Percentiles rank a stretch among this genome's conserved stretches.
Conservation (phyloP, 306 rosid genomes). For the Glycine soja region DNA sequence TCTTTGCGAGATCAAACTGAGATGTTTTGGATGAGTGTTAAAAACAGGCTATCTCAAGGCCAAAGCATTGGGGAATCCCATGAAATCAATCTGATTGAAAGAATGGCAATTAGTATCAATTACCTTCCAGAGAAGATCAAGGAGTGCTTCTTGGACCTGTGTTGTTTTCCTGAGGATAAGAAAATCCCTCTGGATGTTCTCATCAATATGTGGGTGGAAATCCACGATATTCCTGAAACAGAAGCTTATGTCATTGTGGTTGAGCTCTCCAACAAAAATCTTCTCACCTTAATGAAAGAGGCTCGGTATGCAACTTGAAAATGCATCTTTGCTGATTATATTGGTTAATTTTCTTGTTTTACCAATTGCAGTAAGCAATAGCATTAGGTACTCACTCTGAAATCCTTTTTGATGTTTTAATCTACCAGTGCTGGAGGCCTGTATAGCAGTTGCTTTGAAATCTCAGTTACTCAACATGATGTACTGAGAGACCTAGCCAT, state of each 20-base stretch:
- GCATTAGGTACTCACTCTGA: constrained; percentile 29
- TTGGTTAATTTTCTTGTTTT: not conserved
- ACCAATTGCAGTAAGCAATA: not conserved
- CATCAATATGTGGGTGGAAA: constrained; percentile 85
- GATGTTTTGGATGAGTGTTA: constrained; percentile 77
- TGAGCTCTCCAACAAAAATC: constrained; percentile 87
- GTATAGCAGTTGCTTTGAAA: constrained; percentile 78
- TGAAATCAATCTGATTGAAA: constrained; percentile 65
- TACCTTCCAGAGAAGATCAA: constrained; percentile 60
- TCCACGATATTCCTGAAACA: constrained; percentile 69
- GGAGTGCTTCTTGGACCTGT: constrained; percentile 86
- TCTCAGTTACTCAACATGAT: constrained; percentile 87
- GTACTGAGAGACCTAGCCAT: constrained; percentile 86
- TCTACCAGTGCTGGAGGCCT: constrained; percentile 69
- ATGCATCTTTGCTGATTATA: not conserved
- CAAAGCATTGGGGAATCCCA: constrained; percentile 77
- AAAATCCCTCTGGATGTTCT: constrained; percentile 87
- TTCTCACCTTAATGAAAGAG: constrained; percentile 77
- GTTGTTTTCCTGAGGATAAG: constrained; percentile 86
- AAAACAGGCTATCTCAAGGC: constrained; percentile 74
- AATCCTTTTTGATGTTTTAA: constrained; percentile 16
- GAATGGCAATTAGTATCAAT: constrained; percentile 76
- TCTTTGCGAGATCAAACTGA: constrained; percentile 75
- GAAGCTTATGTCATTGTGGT: constrained; percentile 80
- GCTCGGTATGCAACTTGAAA: constrained; percentile 62